Evolutionary conservation across 2,329 filamentous ascomycete species (phyloP).

Genomic region (Epichloe coenophiala): DNA sequence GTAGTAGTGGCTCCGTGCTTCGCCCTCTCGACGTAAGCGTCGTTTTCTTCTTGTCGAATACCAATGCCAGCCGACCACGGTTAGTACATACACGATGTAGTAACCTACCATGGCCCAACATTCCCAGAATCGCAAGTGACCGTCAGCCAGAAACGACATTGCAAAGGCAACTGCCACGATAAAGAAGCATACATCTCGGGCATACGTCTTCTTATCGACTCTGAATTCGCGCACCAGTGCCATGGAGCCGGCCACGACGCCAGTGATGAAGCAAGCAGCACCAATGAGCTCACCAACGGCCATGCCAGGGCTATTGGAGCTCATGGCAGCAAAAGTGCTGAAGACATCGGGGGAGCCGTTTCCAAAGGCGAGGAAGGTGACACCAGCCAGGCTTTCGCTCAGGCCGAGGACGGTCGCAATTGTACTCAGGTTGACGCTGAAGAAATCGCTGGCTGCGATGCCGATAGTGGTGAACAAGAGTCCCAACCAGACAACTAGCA

Average conservation of each 20-base stretch:
- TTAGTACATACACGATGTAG: slow-evolving; percentile 77
- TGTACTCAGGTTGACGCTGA: slow-evolving; percentile 91
- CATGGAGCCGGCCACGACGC: slow-evolving; percentile 95
- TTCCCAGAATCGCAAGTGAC: slow-evolving; percentile 75
- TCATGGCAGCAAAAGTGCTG: slow-evolving; percentile 96
- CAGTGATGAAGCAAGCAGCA: slow-evolving; percentile 89
- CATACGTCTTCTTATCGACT: slow-evolving; percentile 78
- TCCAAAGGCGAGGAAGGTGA: slow-evolving; percentile 91
- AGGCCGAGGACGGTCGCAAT: slow-evolving; percentile 80
- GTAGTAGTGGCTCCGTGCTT: slow-evolving; percentile 62
- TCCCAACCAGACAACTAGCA: slow-evolving; percentile 72
- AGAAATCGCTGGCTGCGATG: slow-evolving; percentile 95
- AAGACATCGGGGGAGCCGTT: slow-evolving; percentile 98
- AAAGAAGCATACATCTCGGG: slow-evolving; percentile 87
- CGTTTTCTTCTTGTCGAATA: slow-evolving; percentile 50
- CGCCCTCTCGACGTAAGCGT: slow-evolving; percentile 50
- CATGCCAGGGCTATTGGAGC: slow-evolving; percentile 90
- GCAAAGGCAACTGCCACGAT: slow-evolving; percentile 75
- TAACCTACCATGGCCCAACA: slow-evolving; percentile 81
- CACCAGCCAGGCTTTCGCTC: slow-evolving; percentile 90
- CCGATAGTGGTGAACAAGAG: slow-evolving; percentile 93
- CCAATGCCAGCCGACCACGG: slow-evolving; percentile 91
- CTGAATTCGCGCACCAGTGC: slow-evolving; percentile 89
- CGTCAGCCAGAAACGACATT: slow-evolving; percentile 77
- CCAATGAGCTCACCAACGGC: slow-evolving; percentile 91